Conservation (phyloP, 1,139 yeast genomes). For the Hemisphaericaspora lyxosophila region DNA sequence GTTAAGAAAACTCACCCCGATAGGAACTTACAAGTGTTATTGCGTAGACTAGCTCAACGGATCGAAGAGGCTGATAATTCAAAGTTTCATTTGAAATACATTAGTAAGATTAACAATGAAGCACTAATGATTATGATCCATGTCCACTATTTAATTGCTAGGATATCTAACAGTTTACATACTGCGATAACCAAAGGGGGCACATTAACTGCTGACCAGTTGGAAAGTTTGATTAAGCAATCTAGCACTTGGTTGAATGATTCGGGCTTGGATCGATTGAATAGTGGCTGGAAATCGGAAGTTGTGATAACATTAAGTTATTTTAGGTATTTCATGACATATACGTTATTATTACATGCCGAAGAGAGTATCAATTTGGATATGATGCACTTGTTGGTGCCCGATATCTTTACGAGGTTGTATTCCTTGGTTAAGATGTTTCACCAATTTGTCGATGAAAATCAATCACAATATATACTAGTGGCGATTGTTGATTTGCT, state of each 20-base stretch:
- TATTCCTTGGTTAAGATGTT: conserved; percentile 18
- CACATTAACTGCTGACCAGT: conserved; percentile 23
- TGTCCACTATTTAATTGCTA: conserved; percentile 31
- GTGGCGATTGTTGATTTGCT: conserved; percentile 32
- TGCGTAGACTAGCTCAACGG: conserved; percentile 21
- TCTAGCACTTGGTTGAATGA: conserved; percentile 30
- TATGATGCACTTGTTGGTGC: conserved; percentile 21
- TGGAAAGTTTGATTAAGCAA: conserved; percentile 21
- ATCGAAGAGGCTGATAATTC: conserved; percentile 28
- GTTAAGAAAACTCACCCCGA: conserved; percentile 19
- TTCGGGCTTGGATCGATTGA: conserved; percentile 17
- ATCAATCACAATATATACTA: conserved; percentile 25
- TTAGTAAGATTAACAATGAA: conserved; percentile 19
- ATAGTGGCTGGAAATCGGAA: conserved; percentile 25
- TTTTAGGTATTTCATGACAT: conserved; percentile 30
- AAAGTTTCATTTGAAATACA: conserved; percentile 28
- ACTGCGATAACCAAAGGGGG: conserved; percentile 26
- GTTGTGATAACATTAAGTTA: conserved; percentile 28
- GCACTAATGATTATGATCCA: conserved; percentile 23
- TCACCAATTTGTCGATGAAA: conserved; percentile 10
- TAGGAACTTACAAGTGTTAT: conserved; percentile 21
- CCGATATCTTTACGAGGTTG: conserved; percentile 23
- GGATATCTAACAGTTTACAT: conserved; percentile 24
- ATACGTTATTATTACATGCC: conserved; percentile 34
- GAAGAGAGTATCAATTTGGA: conserved; percentile 30